Conservation (phyloP, 257 asterid species). For the Phtheirospermum japonicum region DNA sequence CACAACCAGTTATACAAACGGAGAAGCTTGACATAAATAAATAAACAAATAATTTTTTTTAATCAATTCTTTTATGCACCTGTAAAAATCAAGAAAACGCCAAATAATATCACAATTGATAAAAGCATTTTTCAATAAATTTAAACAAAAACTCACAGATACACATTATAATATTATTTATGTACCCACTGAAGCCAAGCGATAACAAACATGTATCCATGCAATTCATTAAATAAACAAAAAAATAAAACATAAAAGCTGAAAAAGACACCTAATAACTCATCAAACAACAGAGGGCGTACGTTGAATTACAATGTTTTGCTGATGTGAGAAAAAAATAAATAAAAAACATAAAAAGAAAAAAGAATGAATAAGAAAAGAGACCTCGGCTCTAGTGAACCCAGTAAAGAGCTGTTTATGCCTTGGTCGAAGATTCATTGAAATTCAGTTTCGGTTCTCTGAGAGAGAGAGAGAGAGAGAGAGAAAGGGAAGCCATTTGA, state of each 20-base stretch:
- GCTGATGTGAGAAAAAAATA: background rate
- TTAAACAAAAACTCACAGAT: background rate
- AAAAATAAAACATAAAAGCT: conserved; percentile 18
- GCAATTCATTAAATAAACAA: conserved; percentile 1
- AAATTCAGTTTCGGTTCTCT: background rate
- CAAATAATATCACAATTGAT: background rate
- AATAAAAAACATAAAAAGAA: background rate
- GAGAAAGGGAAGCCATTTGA: background rate
- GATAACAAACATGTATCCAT: conserved; percentile 1
- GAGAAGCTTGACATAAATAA: background rate
- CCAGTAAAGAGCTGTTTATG: conserved; percentile 46
- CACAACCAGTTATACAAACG: background rate
- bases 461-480: too few relatives aligned
- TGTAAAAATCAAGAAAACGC: conserved; percentile 5
- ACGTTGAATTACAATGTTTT: background rate
- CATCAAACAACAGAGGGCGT: background rate
- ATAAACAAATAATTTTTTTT: background rate
- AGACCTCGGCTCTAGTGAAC: conserved; percentile 74
- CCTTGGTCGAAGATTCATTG: conserved; percentile 72
- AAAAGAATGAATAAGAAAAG: background rate
- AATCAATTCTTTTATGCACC: background rate
- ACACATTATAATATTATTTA: background rate
- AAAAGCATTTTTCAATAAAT: background rate
- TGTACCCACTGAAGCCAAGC: too few relatives aligned
- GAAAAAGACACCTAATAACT: background rate